phyloP scores from a whole-genome alignment of 106 monocot species.

The Allium cepa region DNA sequence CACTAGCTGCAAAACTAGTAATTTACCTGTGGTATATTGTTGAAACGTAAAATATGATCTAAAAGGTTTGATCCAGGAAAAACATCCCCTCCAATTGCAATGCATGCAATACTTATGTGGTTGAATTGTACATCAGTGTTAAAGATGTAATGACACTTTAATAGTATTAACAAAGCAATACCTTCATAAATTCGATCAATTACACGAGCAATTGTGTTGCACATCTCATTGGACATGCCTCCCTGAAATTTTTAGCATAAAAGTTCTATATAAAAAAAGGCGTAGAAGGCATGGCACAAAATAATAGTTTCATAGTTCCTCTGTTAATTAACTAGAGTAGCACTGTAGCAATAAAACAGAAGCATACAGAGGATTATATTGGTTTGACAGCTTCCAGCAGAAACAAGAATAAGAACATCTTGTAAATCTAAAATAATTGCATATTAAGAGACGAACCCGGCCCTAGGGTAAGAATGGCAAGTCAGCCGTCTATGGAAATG shows the following conservation, averaged over 20 bases:
- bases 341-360: too few relatives aligned
- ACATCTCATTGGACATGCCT: conserved; percentile 97
- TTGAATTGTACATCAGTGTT: too few relatives aligned
- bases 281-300: too few relatives aligned
- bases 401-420: too few relatives aligned
- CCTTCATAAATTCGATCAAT: conserved; percentile 99
- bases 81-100: conserved; percentile 99
- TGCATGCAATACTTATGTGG: conserved; percentile 34
- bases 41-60: conserved; percentile 89
- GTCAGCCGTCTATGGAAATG: too few relatives aligned
- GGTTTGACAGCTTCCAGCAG: too few relatives aligned
- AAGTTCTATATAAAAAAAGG: not conserved
- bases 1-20: not conserved
- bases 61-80: conserved; percentile 98
- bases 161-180: conserved; percentile 4
- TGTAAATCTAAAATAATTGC: too few relatives aligned
- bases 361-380: too few relatives aligned
- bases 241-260: conserved; percentile 41
- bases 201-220: conserved; percentile 93
- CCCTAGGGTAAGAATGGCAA: too few relatives aligned
- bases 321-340: too few relatives aligned
- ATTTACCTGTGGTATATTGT: conserved; percentile 93
- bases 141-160: not conserved
- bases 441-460: too few relatives aligned
- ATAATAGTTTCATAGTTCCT: too few relatives aligned